Evolutionary conservation across 1,284 basidiomycete genomes (phyloP).

Genomic region (Malassezia sp.): DNA sequence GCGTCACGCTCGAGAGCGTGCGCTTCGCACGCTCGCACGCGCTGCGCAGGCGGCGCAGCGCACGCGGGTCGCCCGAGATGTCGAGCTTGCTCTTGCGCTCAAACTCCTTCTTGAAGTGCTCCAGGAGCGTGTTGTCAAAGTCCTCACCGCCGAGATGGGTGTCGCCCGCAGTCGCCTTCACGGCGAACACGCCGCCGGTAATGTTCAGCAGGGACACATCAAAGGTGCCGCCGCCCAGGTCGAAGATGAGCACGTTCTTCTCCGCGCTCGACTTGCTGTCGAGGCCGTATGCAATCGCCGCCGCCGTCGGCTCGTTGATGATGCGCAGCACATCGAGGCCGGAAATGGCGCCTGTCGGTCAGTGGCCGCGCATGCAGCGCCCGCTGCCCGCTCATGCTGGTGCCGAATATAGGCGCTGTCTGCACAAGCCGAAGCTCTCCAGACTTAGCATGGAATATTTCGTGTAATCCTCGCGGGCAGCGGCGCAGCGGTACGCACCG

Average conservation of each 20-base stretch:
- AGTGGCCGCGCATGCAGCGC: slow-evolving; percentile 1
- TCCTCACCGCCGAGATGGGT: slow-evolving; percentile 70
- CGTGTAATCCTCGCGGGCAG: slow-evolving; percentile 38
- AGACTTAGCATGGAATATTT: slow-evolving; percentile 47
- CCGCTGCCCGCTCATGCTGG: slow-evolving; percentile 10
- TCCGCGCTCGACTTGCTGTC: slow-evolving; percentile 51
- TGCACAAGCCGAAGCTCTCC: slow-evolving; percentile 10
- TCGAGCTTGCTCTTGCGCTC: slow-evolving; percentile 69
- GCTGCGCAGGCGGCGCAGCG: slow-evolving; percentile 80
- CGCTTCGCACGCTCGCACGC: slow-evolving; percentile 99
- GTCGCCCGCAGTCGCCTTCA: slow-evolving; percentile 57
- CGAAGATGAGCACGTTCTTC: slow-evolving; percentile 99
- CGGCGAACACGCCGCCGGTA: slow-evolving; percentile 57
- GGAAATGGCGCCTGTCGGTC: slow-evolving; percentile 52
- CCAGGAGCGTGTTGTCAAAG: slow-evolving; percentile 93
- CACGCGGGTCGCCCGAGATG: slow-evolving; percentile 90
- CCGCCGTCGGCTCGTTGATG: slow-evolving; percentile 57
- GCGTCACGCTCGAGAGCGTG: slow-evolving; percentile 90
- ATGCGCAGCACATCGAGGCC: slow-evolving; percentile 60
- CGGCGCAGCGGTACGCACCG: slow-evolving; percentile 28
- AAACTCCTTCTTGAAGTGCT: slow-evolving; percentile 62
- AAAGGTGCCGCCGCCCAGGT: slow-evolving; percentile 84
- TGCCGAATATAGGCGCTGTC: slow-evolving; percentile 14
- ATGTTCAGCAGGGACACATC: slow-evolving; percentile 59
- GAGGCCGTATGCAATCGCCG: slow-evolving; percentile 53